A percentile compares a stretch with the other conserved stretches of the same genome.
phyloP scores from a whole-genome alignment of 2,329 filamentous ascomycete species.

The Aspergillus fischeri region DNA sequence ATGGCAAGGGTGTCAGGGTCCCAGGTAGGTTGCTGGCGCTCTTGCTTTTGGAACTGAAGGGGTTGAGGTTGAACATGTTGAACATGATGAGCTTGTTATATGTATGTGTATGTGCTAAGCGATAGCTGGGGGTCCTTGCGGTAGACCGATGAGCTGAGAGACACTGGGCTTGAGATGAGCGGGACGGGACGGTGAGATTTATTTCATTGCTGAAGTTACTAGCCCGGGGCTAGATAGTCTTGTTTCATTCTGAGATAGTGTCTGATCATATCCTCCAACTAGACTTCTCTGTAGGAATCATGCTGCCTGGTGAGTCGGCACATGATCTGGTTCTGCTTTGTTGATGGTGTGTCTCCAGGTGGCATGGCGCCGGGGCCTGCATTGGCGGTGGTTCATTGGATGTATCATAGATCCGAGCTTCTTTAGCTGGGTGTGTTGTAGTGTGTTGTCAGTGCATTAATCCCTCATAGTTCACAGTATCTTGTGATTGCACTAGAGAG shows the following conservation, averaged over 20 bases:
- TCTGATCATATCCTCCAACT: too few species aligned
- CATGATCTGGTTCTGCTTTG: background rate
- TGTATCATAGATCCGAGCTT: background rate
- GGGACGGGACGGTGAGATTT: background rate
- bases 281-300: background rate
- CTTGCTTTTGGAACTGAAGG: slow-evolving; percentile 29
- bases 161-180: background rate
- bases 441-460: background rate
- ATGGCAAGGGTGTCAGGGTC: slow-evolving; percentile 30
- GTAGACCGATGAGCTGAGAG: background rate
- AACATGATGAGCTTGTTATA: background rate
- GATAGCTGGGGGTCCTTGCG: background rate
- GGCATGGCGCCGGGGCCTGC: too few species aligned
- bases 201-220: background rate
- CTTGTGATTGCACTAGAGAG: too few species aligned
- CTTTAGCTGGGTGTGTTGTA: background rate
- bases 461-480: too few species aligned
- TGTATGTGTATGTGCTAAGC: too few species aligned
- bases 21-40: slow-evolving; percentile 19
- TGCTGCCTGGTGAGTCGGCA: background rate
- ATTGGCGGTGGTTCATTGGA: too few species aligned
- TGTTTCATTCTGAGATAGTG: too few species aligned
- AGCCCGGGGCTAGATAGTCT: background rate
- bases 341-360: background rate
- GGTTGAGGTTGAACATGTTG: slow-evolving; percentile 29